Conservation (phyloP, 306 rosid genomes). For the Citrullus amarus region DNA sequence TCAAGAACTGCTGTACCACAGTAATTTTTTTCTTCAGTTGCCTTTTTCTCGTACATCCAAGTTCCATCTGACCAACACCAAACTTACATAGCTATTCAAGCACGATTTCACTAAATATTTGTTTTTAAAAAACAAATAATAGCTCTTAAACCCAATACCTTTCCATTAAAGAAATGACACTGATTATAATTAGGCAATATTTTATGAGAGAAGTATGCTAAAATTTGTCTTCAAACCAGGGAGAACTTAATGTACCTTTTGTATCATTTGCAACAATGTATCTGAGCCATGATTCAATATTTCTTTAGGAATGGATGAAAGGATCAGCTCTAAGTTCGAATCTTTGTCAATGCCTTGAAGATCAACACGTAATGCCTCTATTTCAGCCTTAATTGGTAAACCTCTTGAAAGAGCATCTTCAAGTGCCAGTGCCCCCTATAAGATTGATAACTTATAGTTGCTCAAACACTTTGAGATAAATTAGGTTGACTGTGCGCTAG, state of each 20-base stretch:
- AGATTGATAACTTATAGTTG: constrained; percentile 20
- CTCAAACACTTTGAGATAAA: constrained; percentile 4
- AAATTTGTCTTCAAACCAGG: background rate
- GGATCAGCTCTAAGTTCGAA: constrained; percentile 66
- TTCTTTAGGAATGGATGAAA: constrained; percentile 83
- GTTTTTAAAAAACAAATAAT: background rate
- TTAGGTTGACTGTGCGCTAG: background rate
- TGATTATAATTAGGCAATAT: background rate
- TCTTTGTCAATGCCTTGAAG: constrained; percentile 75
- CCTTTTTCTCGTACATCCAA: background rate
- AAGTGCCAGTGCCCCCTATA: constrained; percentile 82
- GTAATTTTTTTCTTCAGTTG: background rate
- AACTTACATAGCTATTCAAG: background rate
- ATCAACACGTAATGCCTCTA: constrained; percentile 43
- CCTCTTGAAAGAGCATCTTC: constrained; percentile 90
- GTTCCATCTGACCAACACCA: background rate
- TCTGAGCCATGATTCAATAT: constrained; percentile 56
- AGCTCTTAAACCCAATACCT: background rate
- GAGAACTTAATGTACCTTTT: constrained; percentile 32
- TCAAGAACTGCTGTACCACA: background rate
- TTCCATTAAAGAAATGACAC: background rate
- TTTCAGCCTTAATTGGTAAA: constrained; percentile 69
- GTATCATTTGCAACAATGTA: constrained; percentile 60
- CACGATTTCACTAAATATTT: background rate
- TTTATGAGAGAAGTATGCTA: background rate